Conservation (phyloP, 495 filamentous ascomycete species). For the Lasiosphaeria miniovina region DNA sequence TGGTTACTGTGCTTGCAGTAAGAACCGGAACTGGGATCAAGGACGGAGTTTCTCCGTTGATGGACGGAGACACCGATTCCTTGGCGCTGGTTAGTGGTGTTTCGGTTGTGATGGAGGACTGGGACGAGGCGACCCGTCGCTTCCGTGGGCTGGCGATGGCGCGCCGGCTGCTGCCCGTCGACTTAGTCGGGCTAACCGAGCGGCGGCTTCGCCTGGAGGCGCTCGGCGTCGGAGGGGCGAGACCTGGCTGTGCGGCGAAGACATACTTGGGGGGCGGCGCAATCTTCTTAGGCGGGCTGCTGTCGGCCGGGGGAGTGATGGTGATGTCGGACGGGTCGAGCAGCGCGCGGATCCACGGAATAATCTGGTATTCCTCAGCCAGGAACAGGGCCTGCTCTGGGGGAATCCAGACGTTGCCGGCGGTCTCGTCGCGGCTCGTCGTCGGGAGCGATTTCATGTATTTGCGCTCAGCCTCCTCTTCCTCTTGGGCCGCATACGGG, state of each 20-base stretch:
- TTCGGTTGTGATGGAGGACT: conserved; percentile 29
- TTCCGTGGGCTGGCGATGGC: conserved; percentile 63
- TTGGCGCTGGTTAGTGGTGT: conserved; percentile 28
- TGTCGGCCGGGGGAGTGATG: conserved; percentile 38
- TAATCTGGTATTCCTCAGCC: conserved; percentile 75
- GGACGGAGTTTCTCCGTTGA: conserved; percentile 35
- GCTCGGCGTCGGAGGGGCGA: conserved; percentile 43
- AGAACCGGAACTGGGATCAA: conserved; percentile 22
- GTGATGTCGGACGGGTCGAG: conserved; percentile 72
- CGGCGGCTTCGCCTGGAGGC: conserved; percentile 48
- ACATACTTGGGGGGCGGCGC: conserved; percentile 65
- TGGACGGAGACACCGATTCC: conserved; percentile 19
- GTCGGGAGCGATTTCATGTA: conserved; percentile 75
- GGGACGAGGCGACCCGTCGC: conserved; percentile 55
- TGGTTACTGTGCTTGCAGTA: conserved; percentile 25
- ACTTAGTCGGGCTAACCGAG: conserved; percentile 53
- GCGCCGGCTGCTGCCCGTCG: conserved; percentile 49
- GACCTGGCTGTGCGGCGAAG: conserved; percentile 31
- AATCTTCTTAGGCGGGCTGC: conserved; percentile 61
- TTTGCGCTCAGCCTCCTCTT: conserved; percentile 83
- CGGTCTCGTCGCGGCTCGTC: conserved; percentile 86
- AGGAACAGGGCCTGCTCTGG: conserved; percentile 78
- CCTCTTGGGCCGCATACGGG: conserved; percentile 79
- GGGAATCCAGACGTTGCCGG: conserved; percentile 94
- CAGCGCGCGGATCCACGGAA: conserved; percentile 84